phyloP scores from a whole-genome alignment of 768 basidiomycete genomes.

The Plicaturopsis crispa region DNA sequence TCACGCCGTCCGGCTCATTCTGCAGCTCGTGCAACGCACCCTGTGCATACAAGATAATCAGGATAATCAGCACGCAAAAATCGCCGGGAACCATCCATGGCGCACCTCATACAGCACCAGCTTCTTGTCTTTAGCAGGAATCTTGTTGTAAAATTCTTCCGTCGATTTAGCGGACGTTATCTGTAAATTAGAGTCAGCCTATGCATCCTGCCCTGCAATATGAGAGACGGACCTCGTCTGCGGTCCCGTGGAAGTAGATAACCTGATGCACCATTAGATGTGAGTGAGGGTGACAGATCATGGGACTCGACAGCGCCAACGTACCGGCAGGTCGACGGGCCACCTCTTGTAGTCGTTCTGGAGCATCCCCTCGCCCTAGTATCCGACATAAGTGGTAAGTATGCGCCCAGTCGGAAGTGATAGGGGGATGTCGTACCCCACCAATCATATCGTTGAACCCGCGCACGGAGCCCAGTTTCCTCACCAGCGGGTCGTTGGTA shows the following conservation, averaged over 20 bases:
- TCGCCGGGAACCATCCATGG: too few relatives aligned
- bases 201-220: too few relatives aligned
- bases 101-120: conserved; percentile 32
- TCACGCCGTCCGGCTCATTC: conserved; percentile 65
- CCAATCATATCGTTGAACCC: conserved; percentile 57
- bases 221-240: too few relatives aligned
- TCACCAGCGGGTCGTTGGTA: conserved; percentile 51
- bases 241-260: too few relatives aligned
- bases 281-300: too few relatives aligned
- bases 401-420: too few relatives aligned
- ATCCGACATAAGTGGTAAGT: too few relatives aligned
- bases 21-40: conserved; percentile 72
- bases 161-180: conserved; percentile 50
- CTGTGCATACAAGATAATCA: conserved; percentile 26
- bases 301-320: too few relatives aligned
- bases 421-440: conserved; percentile 30
- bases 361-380: conserved; percentile 57
- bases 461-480: conserved; percentile 45
- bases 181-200: too few relatives aligned
- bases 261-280: too few relatives aligned
- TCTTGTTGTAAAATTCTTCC: conserved; percentile 42
- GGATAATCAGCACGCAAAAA: not conserved
- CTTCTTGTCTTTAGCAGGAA: conserved; percentile 47
- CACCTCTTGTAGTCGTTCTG: conserved; percentile 41
- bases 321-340: conserved; percentile 59